Conservation (phyloP, 2,329 filamentous ascomycete species). For the Claviceps capensis region DNA sequence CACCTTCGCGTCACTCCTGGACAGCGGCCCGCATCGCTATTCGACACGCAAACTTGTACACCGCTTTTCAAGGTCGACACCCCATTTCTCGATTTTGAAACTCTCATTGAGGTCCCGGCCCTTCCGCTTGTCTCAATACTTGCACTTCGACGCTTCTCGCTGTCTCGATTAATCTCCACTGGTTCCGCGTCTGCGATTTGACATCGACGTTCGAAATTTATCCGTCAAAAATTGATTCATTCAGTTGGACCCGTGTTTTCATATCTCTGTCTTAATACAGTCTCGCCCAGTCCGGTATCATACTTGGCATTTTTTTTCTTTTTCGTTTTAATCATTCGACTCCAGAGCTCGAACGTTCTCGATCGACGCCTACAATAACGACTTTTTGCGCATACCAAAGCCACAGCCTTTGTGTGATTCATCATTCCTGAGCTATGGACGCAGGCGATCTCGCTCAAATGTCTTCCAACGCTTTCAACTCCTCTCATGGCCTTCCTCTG, state of each 20-base stretch:
- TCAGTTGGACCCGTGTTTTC: background rate
- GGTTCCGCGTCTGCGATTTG: background rate
- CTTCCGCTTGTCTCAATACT: background rate
- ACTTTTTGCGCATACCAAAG: background rate
- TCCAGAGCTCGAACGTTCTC: background rate
- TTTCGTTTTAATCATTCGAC: background rate
- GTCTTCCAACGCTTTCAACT: conserved; percentile 72
- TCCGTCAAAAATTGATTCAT: background rate
- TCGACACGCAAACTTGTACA: background rate
- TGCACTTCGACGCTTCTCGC: background rate
- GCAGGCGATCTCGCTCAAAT: conserved; percentile 99
- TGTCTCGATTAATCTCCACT: background rate
- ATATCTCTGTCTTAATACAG: background rate
- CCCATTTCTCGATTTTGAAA: background rate
- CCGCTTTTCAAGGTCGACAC: conserved; percentile 2
- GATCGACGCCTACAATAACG: background rate
- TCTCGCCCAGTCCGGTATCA: background rate
- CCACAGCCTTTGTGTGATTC: background rate
- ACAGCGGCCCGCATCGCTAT: background rate
- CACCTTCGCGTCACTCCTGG: background rate
- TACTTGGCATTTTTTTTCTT: background rate
- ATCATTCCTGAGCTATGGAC: conserved; percentile 51
- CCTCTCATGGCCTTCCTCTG: conserved; percentile 59
- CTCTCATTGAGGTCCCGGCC: conserved; percentile 4
- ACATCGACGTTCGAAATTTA: background rate